phyloP scores from a whole-genome alignment of 176 grass and related monocot genomes.

The Ampelocalamus luodianensis region DNA sequence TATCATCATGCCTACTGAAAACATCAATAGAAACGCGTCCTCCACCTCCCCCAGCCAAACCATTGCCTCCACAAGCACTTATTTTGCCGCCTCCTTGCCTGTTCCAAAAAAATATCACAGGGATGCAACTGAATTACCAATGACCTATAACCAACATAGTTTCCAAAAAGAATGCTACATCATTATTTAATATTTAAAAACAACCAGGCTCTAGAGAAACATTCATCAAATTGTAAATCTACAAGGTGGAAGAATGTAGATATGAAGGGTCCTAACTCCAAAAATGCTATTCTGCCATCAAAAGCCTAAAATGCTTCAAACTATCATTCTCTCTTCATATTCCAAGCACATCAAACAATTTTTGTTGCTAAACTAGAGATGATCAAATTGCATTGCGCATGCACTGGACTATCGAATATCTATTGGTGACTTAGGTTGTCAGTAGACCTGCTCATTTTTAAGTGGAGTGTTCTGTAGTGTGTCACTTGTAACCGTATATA shows the following conservation, averaged over 20 bases:
- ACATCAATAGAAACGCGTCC: conserved; percentile 88
- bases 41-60: conserved; percentile 92
- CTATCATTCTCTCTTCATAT: not conserved
- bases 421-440: conserved; percentile 28
- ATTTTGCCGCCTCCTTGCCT: conserved; percentile 86
- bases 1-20: conserved; percentile 92
- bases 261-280: not conserved
- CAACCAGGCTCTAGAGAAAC: conserved; percentile 23
- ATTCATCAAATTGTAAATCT: conserved; percentile 2
- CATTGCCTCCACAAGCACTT: conserved; percentile 91
- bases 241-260: not conserved
- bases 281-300: not conserved
- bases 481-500: too few species aligned
- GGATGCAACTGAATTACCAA: conserved; percentile 1
- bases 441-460: conserved; percentile 3
- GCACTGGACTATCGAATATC: conserved; percentile 9
- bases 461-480: not conserved
- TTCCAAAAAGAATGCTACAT: conserved; percentile 9
- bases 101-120: conserved; percentile 47
- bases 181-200: conserved; percentile 19
- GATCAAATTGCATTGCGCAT: not conserved
- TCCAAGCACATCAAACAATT: not conserved
- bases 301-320: conserved; percentile 23
- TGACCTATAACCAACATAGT: conserved; percentile 22
- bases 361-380: conserved; percentile 27